Conservation (phyloP, 257 asterid genomes). For the Solanum bulbocastanum region DNA sequence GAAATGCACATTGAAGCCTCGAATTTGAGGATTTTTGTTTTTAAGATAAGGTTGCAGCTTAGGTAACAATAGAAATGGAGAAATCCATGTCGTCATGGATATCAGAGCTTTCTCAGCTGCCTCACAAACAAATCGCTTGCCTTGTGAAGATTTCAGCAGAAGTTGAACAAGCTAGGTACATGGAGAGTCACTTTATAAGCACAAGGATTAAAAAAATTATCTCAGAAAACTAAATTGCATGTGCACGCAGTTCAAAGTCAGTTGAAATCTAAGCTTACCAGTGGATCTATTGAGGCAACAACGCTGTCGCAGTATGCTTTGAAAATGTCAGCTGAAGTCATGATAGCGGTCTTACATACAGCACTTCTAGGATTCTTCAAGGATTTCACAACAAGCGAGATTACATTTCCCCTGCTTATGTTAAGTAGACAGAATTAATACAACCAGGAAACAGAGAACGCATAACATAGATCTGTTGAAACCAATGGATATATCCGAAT, state of each 20-base stretch:
- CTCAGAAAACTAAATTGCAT: background rate
- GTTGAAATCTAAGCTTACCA: conserved; percentile 31
- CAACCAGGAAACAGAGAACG: background rate
- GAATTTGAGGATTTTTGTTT: conserved; percentile 73
- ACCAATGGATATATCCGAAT: background rate
- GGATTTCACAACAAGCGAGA: conserved; percentile 57
- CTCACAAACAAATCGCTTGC: conserved; percentile 79
- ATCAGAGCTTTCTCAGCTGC: conserved; percentile 73
- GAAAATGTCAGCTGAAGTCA: conserved; percentile 75
- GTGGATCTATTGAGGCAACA: conserved; percentile 60
- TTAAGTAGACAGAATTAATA: background rate
- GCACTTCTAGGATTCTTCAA: conserved; percentile 84
- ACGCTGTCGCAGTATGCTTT: conserved; percentile 55
- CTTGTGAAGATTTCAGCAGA: conserved; percentile 86
- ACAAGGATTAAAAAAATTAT: background rate
- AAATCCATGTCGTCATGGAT: conserved; percentile 59
- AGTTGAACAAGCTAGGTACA: conserved; percentile 59
- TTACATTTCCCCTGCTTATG: conserved; percentile 42
- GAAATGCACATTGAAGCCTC: conserved; percentile 71
- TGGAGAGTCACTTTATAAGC: background rate
- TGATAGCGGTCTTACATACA: conserved; percentile 78
- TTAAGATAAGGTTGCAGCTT: conserved; percentile 66
- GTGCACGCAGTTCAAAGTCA: background rate
- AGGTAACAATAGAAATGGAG: conserved; percentile 66
- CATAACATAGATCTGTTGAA: background rate